Percentiles rank a stretch among this genome's conserved stretches.
Evolutionary conservation across 2,329 filamentous ascomycete genomes (phyloP).

Genomic region (Lecanicillium sp.): DNA sequence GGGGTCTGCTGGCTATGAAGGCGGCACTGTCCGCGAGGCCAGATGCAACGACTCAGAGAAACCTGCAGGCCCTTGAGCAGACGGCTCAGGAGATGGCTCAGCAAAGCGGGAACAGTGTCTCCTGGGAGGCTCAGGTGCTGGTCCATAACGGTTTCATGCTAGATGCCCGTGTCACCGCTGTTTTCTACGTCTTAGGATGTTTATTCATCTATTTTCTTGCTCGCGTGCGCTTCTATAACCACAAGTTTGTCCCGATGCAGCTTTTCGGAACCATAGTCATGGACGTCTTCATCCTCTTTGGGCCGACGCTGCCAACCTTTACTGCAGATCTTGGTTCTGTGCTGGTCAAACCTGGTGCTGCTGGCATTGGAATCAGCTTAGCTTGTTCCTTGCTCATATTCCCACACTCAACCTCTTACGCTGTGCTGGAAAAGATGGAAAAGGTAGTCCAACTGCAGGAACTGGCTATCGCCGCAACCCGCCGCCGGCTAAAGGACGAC

Average conservation of each 20-base stretch:
- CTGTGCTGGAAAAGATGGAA: conserved; percentile 26
- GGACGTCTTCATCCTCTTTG: conserved; percentile 35
- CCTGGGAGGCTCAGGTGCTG: conserved; percentile 23
- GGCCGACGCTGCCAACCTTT: conserved; percentile 32
- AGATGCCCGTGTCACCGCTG: conserved; percentile 33
- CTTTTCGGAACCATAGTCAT: conserved; percentile 38
- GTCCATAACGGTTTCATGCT: conserved; percentile 37
- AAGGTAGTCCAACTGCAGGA: conserved; percentile 22
- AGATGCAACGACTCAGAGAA: conserved; percentile 24
- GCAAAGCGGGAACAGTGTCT: conserved; percentile 12
- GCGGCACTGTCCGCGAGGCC: conserved; percentile 34
- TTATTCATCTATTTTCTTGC: conserved; percentile 34
- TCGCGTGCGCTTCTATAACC: conserved; percentile 33
- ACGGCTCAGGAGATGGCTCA: conserved; percentile 24
- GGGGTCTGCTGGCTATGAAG: conserved; percentile 40
- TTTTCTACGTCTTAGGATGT: conserved; percentile 27
- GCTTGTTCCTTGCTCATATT: conserved; percentile 37
- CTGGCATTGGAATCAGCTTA: conserved; percentile 35
- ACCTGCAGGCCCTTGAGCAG: conserved; percentile 23
- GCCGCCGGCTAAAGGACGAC: conserved; percentile 12
- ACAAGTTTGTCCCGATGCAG: conserved; percentile 34
- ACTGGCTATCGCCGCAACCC: conserved; percentile 21
- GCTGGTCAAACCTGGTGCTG: conserved; percentile 35
- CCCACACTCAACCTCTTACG: conserved; percentile 38
- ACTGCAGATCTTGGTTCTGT: conserved; percentile 25